These are phyloP conservation scores for Globisporangium lucens DNA, from an alignment of 352 stramenopile species.

Conservation along the genomic window DNA sequence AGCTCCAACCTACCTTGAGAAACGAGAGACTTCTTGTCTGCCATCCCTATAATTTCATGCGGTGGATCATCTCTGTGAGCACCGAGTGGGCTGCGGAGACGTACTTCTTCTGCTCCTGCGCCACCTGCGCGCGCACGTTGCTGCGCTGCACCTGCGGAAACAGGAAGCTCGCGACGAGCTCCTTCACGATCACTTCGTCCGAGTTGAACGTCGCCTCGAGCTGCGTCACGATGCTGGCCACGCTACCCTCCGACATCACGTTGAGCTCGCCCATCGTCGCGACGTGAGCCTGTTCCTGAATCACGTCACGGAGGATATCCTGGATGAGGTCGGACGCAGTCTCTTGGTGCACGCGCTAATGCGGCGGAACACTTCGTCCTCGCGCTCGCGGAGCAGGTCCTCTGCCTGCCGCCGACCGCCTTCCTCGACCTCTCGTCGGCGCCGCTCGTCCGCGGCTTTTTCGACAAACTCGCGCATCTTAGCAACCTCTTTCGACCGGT, in stretches of 20 bases:
- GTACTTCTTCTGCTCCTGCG: slow-evolving; percentile 63
- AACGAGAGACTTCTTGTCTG: slow-evolving; percentile 6
- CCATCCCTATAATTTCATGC: slow-evolving; percentile 19
- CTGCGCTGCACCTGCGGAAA: slow-evolving; percentile 74
- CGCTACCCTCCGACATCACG: slow-evolving; percentile 24
- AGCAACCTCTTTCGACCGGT: slow-evolving; percentile 72
- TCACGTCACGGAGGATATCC: slow-evolving; percentile 58
- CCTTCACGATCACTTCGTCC: slow-evolving; percentile 65
- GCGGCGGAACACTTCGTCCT: slow-evolving; percentile 80
- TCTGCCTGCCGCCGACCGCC: slow-evolving; percentile 85
- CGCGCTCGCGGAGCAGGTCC: slow-evolving; percentile 70
- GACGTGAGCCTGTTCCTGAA: slow-evolving; percentile 42
- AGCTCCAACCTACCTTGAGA: not conserved
- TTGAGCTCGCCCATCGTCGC: slow-evolving; percentile 53
- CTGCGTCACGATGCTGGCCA: slow-evolving; percentile 48
- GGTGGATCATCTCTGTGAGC: slow-evolving; percentile 40
- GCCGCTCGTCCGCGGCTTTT: slow-evolving; percentile 60
- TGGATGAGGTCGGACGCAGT: slow-evolving; percentile 70
- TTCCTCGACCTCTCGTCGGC: slow-evolving; percentile 81
- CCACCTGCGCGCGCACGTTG: slow-evolving; percentile 52
- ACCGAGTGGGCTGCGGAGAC: slow-evolving; percentile 56
- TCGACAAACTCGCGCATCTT: slow-evolving; percentile 73
- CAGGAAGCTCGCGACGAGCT: slow-evolving; percentile 80
- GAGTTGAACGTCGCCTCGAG: slow-evolving; percentile 47
- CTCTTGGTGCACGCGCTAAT: slow-evolving; percentile 79